These are phyloP conservation scores for Rhodomyrtus psidioides DNA, from an alignment of 441 rosid genomes.

Conservation along the genomic window DNA sequence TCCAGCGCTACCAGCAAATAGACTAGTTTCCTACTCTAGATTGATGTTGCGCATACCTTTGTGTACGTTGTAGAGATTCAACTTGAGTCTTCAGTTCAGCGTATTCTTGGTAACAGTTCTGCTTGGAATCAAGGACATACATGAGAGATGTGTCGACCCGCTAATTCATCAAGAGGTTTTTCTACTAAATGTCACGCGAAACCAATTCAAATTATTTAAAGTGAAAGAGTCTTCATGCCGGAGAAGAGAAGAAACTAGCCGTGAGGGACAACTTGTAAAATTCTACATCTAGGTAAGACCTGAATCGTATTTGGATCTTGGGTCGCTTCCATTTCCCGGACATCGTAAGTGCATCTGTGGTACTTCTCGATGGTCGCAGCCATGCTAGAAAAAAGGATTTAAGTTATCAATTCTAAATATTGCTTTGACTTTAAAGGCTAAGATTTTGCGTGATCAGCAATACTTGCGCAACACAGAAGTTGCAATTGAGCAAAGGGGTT, in stretches of 20 bases:
- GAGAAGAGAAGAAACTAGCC: not conserved
- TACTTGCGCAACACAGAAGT: not conserved
- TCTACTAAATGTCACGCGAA: not conserved
- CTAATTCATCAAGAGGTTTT: not conserved
- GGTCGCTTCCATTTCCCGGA: slow-evolving; percentile 29
- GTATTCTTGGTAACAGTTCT: slow-evolving; percentile 48
- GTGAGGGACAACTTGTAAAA: not conserved
- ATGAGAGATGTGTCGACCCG: not conserved
- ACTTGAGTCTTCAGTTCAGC: slow-evolving; percentile 42
- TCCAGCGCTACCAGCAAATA: not conserved
- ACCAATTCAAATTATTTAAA: not conserved
- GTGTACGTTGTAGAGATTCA: slow-evolving; percentile 41
- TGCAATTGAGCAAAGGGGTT: not conserved
- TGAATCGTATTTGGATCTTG: slow-evolving; percentile 26
- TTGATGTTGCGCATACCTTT: slow-evolving; percentile 28
- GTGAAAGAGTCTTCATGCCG: not conserved
- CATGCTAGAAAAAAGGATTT: slow-evolving; percentile 30
- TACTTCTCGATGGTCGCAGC: slow-evolving; percentile 56
- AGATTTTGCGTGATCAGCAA: not conserved
- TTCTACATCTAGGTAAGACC: not conserved
- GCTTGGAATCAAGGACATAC: slow-evolving; percentile 2
- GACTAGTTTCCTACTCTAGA: not conserved
- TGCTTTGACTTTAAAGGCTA: not conserved
- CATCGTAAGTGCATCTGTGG: slow-evolving; percentile 42
- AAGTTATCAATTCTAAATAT: not conserved